phyloP scores from a whole-genome alignment of 2,329 filamentous ascomycete genomes.

The Ophiocordyceps unilateralis region DNA sequence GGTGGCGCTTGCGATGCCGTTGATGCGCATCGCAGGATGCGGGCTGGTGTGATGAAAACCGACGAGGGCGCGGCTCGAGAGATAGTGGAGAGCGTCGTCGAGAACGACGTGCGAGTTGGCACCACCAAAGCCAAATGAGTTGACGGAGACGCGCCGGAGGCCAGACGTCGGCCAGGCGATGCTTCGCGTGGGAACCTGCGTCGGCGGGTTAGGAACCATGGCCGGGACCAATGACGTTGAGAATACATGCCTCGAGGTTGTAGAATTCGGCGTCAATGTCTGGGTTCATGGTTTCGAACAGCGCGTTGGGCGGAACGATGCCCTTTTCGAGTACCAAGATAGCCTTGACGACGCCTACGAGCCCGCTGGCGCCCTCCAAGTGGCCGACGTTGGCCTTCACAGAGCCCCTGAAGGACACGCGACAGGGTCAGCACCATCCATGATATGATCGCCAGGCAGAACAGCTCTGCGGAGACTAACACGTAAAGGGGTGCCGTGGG shows the following conservation, averaged over 20 bases:
- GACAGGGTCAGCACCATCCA: background rate
- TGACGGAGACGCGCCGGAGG: conserved; percentile 24
- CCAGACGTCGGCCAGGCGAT: conserved; percentile 14
- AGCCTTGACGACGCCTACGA: conserved; percentile 11
- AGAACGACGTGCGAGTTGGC: conserved; percentile 25
- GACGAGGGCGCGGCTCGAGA: background rate
- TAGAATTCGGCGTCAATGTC: background rate
- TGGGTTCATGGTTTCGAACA: conserved; percentile 7
- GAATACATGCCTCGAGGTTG: conserved; percentile 18
- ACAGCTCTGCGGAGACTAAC: background rate
- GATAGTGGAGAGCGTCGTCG: background rate
- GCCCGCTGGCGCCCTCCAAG: conserved; percentile 10
- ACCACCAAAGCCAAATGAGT: conserved; percentile 25
- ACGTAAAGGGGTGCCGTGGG: background rate
- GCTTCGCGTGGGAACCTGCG: conserved; percentile 9
- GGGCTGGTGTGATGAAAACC: background rate
- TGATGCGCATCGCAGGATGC: background rate
- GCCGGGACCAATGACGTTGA: background rate
- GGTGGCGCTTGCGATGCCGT: background rate
- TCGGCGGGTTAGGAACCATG: background rate
- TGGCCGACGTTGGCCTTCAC: conserved; percentile 16
- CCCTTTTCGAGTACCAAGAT: conserved; percentile 10
- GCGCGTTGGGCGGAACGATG: conserved; percentile 9
- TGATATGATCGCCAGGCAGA: background rate
- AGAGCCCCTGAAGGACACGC: background rate